Conservation (phyloP, 2,329 filamentous ascomycete genomes). For the Aspergillus novoparasiticus region DNA sequence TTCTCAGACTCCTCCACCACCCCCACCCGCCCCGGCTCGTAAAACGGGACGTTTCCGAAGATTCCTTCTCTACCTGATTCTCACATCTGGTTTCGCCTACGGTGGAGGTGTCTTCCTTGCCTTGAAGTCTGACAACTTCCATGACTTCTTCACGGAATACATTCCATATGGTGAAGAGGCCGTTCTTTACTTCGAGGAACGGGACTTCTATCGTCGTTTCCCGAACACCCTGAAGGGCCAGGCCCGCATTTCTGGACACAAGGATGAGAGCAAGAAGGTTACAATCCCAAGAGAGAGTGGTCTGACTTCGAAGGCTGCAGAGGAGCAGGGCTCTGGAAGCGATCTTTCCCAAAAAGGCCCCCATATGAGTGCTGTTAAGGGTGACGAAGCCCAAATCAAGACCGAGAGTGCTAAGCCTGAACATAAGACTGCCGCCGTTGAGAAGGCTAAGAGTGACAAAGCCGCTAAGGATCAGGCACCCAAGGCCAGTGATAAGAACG, state of each 20-base stretch:
- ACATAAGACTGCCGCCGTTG: constrained; percentile 29
- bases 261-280: constrained; percentile 68
- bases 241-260: constrained; percentile 39
- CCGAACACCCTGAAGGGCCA: constrained; percentile 56
- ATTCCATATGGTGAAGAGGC: constrained; percentile 92
- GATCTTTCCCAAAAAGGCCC: constrained; percentile 57
- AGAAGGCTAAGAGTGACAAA: constrained; percentile 36
- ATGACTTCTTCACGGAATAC: constrained; percentile 98
- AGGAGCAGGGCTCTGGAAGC: constrained; percentile 60
- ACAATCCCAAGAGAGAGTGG: constrained; percentile 85
- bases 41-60: constrained; percentile 74
- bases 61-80: constrained; percentile 73
- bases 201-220: constrained; percentile 88
- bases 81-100: constrained; percentile 78
- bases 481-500: constrained; percentile 25
- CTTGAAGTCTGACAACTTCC: constrained; percentile 93
- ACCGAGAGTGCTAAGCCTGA: constrained; percentile 30
- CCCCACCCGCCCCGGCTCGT: constrained; percentile 55
- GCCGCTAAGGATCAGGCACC: constrained; percentile 33
- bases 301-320: constrained; percentile 75
- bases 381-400: constrained; percentile 31
- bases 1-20: constrained; percentile 36
- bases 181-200: constrained; percentile 93
- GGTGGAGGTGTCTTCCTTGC: constrained; percentile 90
- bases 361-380: constrained; percentile 48